These are phyloP conservation scores for Nadsonia starkeyi-henricii DNA, from an alignment of 1,139 yeast genomes.

Conservation along the genomic window DNA sequence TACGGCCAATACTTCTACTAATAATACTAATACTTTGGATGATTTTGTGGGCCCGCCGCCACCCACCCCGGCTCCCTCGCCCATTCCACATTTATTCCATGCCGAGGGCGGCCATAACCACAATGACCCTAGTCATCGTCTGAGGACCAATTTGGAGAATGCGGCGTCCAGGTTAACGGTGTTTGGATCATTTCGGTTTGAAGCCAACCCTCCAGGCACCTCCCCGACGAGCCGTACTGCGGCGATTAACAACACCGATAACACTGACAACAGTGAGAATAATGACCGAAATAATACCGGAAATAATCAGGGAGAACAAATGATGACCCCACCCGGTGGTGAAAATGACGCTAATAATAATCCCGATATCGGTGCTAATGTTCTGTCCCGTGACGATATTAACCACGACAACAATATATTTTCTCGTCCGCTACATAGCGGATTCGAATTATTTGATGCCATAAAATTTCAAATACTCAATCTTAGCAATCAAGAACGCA, in stretches of 20 bases:
- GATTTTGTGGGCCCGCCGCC: constrained; percentile 9
- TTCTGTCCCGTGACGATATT: neutral
- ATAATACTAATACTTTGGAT: too few relatives aligned
- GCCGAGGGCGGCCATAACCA: too few relatives aligned
- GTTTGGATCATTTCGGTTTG: neutral
- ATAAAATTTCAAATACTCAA: neutral
- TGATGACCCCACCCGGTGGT: neutral
- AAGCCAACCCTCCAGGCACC: too few relatives aligned
- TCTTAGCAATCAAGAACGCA: constrained; percentile 12
- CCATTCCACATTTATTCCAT: constrained; percentile 11
- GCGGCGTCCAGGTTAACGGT: neutral
- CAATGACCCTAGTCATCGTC: neutral
- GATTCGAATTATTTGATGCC: neutral
- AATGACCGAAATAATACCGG: too few relatives aligned
- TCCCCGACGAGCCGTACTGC: too few relatives aligned
- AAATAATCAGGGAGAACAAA: too few relatives aligned
- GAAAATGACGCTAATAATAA: neutral
- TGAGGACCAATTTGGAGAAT: neutral
- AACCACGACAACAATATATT: neutral
- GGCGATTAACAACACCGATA: too few relatives aligned
- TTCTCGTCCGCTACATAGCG: neutral
- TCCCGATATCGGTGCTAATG: neutral
- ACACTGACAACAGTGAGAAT: too few relatives aligned
- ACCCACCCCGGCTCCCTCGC: constrained; percentile 21
- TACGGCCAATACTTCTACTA: neutral